These are phyloP conservation scores for Magnusiomyces suaveolens DNA, from an alignment of 1,139 yeast species.

Conservation along the genomic window DNA sequence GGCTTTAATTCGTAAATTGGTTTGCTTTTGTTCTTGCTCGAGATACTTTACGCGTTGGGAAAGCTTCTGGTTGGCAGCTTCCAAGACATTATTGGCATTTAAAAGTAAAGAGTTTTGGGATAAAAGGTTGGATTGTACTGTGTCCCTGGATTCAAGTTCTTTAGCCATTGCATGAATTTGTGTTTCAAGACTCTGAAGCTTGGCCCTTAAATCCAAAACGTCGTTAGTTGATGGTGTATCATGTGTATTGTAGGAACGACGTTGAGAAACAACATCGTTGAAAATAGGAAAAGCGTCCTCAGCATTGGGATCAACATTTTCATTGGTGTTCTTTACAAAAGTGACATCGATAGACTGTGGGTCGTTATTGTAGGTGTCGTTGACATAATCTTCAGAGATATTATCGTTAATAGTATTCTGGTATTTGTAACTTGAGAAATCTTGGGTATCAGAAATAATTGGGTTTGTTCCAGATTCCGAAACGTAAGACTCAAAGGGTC, in stretches of 20 bases:
- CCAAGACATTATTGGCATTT: background rate
- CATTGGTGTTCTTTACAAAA: no score
- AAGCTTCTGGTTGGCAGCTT: background rate
- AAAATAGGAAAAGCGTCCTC: background rate
- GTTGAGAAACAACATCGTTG: background rate
- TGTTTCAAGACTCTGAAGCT: background rate
- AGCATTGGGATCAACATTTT: background rate
- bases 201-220: background rate
- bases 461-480: no score
- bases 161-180: background rate
- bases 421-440: no score
- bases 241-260: background rate
- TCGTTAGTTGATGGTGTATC: background rate
- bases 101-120: background rate
- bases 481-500: no score
- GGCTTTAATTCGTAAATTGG: no score
- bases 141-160: background rate
- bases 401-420: no score
- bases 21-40: background rate
- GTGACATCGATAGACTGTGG: no score
- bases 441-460: no score
- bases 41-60: background rate
- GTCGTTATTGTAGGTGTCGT: no score
- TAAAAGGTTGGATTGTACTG: background rate
- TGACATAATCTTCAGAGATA: no score